Evolutionary conservation across 108 stramenopile genomes (phyloP).

Genomic region (Schizochytrium sp.): DNA sequence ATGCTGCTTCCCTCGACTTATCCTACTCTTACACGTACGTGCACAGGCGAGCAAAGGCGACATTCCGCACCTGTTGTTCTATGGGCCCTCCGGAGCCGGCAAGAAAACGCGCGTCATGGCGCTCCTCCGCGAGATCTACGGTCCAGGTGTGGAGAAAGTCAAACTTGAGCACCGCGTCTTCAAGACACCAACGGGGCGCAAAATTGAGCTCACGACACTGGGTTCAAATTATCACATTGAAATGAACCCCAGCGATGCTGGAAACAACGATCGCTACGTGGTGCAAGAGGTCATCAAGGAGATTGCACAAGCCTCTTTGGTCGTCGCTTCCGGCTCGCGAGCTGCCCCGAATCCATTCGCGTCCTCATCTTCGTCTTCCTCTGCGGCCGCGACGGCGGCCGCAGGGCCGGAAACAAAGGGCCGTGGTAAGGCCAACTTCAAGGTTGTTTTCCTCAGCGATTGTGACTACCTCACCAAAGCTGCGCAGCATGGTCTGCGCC

Average conservation of each 20-base stretch:
- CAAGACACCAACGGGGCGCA: slow-evolving; percentile 68
- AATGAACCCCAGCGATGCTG: slow-evolving; percentile 88
- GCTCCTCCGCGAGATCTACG: slow-evolving; percentile 79
- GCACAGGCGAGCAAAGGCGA: slow-evolving; percentile 57
- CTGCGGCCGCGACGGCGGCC: not conserved
- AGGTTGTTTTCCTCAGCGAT: slow-evolving; percentile 83
- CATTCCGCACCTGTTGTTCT: slow-evolving; percentile 81
- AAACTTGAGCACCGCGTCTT: slow-evolving; percentile 40
- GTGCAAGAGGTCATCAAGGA: slow-evolving; percentile 98
- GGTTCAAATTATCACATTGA: slow-evolving; percentile 89
- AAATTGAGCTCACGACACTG: slow-evolving; percentile 85
- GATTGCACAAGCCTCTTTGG: slow-evolving; percentile 58
- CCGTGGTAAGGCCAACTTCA: slow-evolving; percentile 41
- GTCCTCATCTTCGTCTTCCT: not conserved
- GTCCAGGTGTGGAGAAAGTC: slow-evolving; percentile 67
- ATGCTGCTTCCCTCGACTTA: no score
- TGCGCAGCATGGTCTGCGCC: slow-evolving; percentile 81
- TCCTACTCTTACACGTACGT: no score
- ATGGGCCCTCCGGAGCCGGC: slow-evolving; percentile 90
- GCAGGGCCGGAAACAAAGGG: not conserved
- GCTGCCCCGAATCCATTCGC: not conserved
- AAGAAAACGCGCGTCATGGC: slow-evolving; percentile 89
- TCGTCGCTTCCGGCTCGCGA: not conserved
- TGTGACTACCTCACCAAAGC: slow-evolving; percentile 81
- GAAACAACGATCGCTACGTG: slow-evolving; percentile 86